These are phyloP conservation scores for Chytridiales sp. DNA, from an alignment of 371 early-diverging fungal genomes.

Conservation along the genomic window DNA sequence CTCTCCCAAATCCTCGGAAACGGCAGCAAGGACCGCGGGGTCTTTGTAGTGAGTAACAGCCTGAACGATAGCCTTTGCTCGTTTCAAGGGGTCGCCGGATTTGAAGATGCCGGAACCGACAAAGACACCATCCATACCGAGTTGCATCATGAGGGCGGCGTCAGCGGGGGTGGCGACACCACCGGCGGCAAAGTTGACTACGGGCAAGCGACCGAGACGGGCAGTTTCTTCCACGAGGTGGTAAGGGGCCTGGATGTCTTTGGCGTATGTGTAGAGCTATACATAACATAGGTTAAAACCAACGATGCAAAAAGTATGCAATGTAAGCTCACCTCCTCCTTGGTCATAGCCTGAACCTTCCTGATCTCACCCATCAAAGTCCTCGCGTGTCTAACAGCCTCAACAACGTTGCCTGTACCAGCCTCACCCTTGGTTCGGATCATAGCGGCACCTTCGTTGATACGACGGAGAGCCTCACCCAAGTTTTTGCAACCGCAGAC, in stretches of 20 bases:
- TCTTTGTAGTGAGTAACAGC: slow-evolving; percentile 95
- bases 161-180: slow-evolving; percentile 97
- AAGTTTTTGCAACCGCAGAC: slow-evolving; percentile 96
- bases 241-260: slow-evolving; percentile 90
- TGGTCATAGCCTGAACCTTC: slow-evolving; percentile 49
- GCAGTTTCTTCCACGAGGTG: slow-evolving; percentile 87
- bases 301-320: slow-evolving; percentile 19
- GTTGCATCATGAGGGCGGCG: slow-evolving; percentile 95
- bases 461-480: slow-evolving; percentile 95
- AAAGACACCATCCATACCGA: slow-evolving; percentile 96
- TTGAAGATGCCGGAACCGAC: slow-evolving; percentile 64
- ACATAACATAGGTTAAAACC: too few species aligned
- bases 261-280: slow-evolving; percentile 82
- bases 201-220: slow-evolving; percentile 87
- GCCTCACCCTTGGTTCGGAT: slow-evolving; percentile 98
- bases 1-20: slow-evolving; percentile 91
- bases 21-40: slow-evolving; percentile 81
- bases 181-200: slow-evolving; percentile 97
- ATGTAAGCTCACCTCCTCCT: slow-evolving; percentile 43
- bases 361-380: slow-evolving; percentile 84
- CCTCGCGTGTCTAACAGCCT: slow-evolving; percentile 94
- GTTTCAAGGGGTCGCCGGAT: slow-evolving; percentile 93
- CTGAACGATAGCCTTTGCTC: slow-evolving; percentile 94
- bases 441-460: slow-evolving; percentile 96
- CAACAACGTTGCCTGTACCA: slow-evolving; percentile 94